Conservation (phyloP, 495 filamentous ascomycete species). For the Neurospora sp. region DNA sequence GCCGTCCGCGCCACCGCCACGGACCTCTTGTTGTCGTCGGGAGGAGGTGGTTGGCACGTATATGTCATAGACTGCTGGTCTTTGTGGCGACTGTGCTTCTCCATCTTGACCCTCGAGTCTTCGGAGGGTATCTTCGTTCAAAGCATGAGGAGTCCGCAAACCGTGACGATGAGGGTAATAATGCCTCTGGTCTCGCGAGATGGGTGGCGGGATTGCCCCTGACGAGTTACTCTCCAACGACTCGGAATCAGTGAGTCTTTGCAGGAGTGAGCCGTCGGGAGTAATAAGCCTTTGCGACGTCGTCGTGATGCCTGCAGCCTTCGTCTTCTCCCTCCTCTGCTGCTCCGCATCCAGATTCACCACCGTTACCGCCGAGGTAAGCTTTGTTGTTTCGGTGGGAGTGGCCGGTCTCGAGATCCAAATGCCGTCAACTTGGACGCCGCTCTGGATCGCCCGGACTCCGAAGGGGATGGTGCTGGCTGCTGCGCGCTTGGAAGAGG, state of each 20-base stretch:
- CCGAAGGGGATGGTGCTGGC: slow-evolving; percentile 74
- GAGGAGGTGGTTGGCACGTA: slow-evolving; percentile 14
- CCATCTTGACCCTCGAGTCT: slow-evolving; percentile 22
- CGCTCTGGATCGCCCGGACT: slow-evolving; percentile 76
- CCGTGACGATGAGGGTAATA: slow-evolving; percentile 2
- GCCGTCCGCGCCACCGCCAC: background rate
- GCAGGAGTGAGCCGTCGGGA: slow-evolving; percentile 15
- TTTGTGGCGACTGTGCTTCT: background rate
- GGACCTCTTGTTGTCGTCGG: slow-evolving; percentile 2
- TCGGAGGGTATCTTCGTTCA: slow-evolving; percentile 27
- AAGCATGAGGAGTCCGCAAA: slow-evolving; percentile 4
- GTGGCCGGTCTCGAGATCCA: slow-evolving; percentile 68
- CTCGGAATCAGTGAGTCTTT: slow-evolving; percentile 13
- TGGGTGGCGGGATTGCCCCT: slow-evolving; percentile 1
- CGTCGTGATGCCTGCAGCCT: slow-evolving; percentile 5
- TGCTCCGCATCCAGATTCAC: slow-evolving; percentile 10
- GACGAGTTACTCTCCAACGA: slow-evolving; percentile 8
- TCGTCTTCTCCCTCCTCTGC: slow-evolving; percentile 7
- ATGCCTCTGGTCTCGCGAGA: slow-evolving; percentile 3
- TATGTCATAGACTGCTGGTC: slow-evolving; percentile 9
- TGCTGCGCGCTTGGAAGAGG: slow-evolving; percentile 20
- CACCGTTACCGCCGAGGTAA: slow-evolving; percentile 25
- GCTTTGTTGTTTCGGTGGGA: slow-evolving; percentile 26
- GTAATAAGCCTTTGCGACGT: slow-evolving; percentile 16
- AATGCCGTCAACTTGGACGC: slow-evolving; percentile 78